Evolutionary conservation across 2,329 filamentous ascomycete genomes (phyloP).

Genomic region (Stromatinia cepivora): DNA sequence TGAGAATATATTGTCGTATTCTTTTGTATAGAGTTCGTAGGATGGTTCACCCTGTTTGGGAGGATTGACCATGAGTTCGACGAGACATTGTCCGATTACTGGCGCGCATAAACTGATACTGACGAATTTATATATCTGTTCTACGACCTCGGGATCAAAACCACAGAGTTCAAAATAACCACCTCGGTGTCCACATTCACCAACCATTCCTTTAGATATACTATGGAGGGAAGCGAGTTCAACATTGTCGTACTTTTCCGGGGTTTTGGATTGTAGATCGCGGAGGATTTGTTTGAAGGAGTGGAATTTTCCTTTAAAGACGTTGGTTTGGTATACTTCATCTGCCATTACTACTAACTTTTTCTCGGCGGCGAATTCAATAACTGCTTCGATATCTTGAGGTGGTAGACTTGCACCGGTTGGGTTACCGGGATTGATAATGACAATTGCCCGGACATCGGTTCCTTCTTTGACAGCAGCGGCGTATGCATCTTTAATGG

Average conservation of each 20-base stretch:
- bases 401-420: conserved; percentile 84
- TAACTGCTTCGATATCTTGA: conserved; percentile 77
- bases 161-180: conserved; percentile 96
- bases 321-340: conserved; percentile 99
- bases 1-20: conserved; percentile 80
- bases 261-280: conserved; percentile 71
- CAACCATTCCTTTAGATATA: conserved; percentile 97
- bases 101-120: conserved; percentile 96
- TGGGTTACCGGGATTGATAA: conserved; percentile 98
- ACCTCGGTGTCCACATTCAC: conserved; percentile 95
- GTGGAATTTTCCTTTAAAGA: conserved; percentile 91
- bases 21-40: conserved; percentile 77
- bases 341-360: conserved; percentile 89
- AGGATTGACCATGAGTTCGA: conserved; percentile 98
- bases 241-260: conserved; percentile 77
- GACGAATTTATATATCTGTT: conserved; percentile 98
- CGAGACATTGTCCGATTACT: conserved; percentile 91
- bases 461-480: conserved; percentile 75
- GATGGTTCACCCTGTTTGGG: conserved; percentile 81
- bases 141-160: conserved; percentile 81
- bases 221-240: conserved; percentile 93
- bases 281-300: conserved; percentile 92
- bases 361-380: conserved; percentile 83
- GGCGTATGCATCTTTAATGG: conserved; percentile 71
- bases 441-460: conserved; percentile 88